phyloP scores from a whole-genome alignment of 345 rosid genomes.

The Anacardium occidentale region DNA sequence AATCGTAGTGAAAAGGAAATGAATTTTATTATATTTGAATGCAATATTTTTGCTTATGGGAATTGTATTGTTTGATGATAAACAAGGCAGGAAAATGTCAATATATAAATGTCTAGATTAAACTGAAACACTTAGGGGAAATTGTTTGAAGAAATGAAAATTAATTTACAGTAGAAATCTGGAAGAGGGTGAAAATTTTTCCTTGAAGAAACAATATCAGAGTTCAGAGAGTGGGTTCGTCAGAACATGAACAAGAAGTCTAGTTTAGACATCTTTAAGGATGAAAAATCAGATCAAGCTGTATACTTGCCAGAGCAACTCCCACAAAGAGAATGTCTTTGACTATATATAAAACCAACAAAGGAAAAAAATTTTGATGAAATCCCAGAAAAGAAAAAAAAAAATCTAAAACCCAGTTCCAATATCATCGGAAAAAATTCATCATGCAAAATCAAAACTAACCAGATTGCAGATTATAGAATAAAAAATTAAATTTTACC shows the following conservation, averaged over 20 bases:
- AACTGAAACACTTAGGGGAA: too few species aligned
- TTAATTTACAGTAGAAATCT: neutral
- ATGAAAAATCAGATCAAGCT: slow-evolving; percentile 12
- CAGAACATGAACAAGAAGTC: neutral
- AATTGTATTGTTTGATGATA: neutral
- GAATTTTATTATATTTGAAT: neutral
- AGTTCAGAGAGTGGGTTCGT: neutral
- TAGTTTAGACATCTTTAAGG: neutral
- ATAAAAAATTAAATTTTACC: slow-evolving; percentile 24
- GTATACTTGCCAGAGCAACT: neutral
- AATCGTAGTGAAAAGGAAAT: neutral
- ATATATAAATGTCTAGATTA: too few species aligned
- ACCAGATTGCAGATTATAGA: neutral
- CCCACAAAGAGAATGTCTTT: neutral
- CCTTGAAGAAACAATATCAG: neutral
- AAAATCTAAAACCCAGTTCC: neutral
- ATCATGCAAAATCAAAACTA: neutral
- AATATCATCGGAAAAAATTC: neutral
- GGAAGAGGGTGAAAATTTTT: neutral
- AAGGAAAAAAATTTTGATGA: neutral
- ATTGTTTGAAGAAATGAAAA: neutral
- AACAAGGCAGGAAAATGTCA: too few species aligned
- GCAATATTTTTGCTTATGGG: neutral
- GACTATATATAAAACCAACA: neutral
- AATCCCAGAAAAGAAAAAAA: neutral